phyloP scores from a whole-genome alignment of 208 protist species.

The Crithidia fasciculata region DNA sequence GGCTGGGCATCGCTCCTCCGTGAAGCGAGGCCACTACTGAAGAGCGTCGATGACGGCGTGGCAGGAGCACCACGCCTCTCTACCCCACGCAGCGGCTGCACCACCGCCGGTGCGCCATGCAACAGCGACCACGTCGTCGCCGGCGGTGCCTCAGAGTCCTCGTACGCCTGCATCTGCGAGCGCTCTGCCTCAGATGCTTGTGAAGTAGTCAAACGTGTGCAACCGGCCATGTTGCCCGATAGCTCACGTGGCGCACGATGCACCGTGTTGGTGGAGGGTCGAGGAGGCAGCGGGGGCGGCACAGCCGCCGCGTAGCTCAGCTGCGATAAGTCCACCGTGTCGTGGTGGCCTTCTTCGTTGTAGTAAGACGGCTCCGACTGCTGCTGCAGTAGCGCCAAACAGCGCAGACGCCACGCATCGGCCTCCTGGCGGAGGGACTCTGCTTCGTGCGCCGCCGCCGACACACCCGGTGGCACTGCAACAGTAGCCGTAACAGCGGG shows the following conservation, averaged over 20 bases:
- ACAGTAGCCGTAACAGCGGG: not conserved
- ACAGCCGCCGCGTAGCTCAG: not conserved
- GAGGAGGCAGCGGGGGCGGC: slow-evolving; percentile 7
- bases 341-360: too few relatives aligned
- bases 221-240: not conserved
- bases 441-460: slow-evolving; percentile 12
- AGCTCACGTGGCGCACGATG: not conserved
- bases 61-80: too few relatives aligned
- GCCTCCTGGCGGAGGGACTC: slow-evolving; percentile 48
- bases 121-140: not conserved
- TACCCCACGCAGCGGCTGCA: too few relatives aligned
- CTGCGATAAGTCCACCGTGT: not conserved
- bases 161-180: not conserved
- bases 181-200: too few relatives aligned
- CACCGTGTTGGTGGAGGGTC: not conserved
- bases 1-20: not conserved
- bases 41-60: too few relatives aligned
- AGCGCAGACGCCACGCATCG: slow-evolving; percentile 52
- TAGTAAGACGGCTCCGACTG: slow-evolving; percentile 7
- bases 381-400: slow-evolving; percentile 38
- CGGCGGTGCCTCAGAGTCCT: not conserved
- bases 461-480: not conserved
- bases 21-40: not conserved
- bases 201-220: too few relatives aligned
- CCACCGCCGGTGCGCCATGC: too few relatives aligned